A percentile compares a stretch with the other conserved stretches of the same genome.
Evolutionary conservation across 1,139 yeast genomes (phyloP).

Genomic region (Yamadazyma blattariae): DNA sequence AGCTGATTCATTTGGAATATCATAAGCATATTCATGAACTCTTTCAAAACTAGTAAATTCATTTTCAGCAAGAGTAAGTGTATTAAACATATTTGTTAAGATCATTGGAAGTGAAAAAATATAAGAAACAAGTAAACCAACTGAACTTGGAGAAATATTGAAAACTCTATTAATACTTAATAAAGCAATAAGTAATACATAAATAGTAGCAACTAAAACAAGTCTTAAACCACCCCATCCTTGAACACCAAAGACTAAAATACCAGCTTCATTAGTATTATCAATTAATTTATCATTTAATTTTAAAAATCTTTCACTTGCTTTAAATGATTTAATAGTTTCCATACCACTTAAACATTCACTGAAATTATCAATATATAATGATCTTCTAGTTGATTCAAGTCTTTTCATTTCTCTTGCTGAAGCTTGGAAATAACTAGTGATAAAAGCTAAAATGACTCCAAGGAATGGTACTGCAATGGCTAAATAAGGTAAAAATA

Average conservation of each 20-base stretch:
- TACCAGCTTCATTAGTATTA: constrained; percentile 71
- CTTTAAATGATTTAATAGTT: constrained; percentile 64
- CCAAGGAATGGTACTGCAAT: constrained; percentile 38
- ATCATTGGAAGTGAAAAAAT: constrained; percentile 51
- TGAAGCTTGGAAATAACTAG: constrained; percentile 53
- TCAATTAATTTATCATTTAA: constrained; percentile 53
- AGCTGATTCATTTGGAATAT: constrained; percentile 39
- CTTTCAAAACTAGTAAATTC: constrained; percentile 86
- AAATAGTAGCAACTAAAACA: constrained; percentile 51
- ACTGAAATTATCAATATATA: constrained; percentile 59
- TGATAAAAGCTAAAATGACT: constrained; percentile 44
- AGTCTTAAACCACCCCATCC: constrained; percentile 75
- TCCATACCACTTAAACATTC: constrained; percentile 72
- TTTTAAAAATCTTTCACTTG: constrained; percentile 46
- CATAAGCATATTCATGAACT: constrained; percentile 61
- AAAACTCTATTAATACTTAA: constrained; percentile 68
- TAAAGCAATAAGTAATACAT: constrained; percentile 50
- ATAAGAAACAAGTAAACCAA: constrained; percentile 70
- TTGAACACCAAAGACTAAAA: constrained; percentile 64
- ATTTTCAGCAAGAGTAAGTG: constrained; percentile 73
- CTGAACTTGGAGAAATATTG: constrained; percentile 59
- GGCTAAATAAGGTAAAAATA: constrained; percentile 65
- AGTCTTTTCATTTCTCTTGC: constrained; percentile 42
- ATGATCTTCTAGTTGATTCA: constrained; percentile 36
- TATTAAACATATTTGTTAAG: constrained; percentile 49